phyloP scores from a whole-genome alignment of 179 eudicot genomes.

The Corrigiola litoralis region DNA sequence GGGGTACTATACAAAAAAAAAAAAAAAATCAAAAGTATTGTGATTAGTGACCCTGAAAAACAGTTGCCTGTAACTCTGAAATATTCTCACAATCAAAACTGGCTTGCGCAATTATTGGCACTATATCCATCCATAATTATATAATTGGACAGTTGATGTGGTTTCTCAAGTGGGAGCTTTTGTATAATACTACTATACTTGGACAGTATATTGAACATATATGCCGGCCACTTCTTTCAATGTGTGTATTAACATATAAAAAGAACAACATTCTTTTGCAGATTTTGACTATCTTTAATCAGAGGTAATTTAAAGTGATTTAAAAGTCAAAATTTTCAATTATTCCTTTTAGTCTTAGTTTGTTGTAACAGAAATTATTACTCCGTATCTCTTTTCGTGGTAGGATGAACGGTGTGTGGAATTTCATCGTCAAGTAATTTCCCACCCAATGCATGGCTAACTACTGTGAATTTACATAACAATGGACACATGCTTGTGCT shows the following conservation, averaged over 20 bases:
- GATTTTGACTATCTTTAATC: not conserved
- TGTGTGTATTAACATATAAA: not conserved
- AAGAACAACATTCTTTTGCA: not conserved
- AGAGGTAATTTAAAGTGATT: slow-evolving; percentile 10
- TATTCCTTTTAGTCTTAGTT: no score
- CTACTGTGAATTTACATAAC: not conserved
- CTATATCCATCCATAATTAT: not conserved
- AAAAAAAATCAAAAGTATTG: no score
- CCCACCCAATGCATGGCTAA: slow-evolving; percentile 1
- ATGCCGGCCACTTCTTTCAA: slow-evolving; percentile 8
- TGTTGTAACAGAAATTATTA: no score
- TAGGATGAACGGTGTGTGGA: not conserved
- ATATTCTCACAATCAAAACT: slow-evolving; percentile 11
- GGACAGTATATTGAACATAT: not conserved
- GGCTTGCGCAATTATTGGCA: slow-evolving; percentile 16
- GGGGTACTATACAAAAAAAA: no score
- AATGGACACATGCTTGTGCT: no score
- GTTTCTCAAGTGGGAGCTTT: not conserved
- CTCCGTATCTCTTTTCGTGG: not conserved
- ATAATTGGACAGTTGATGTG: not conserved
- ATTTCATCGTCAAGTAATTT: not conserved
- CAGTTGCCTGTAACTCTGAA: slow-evolving; percentile 7
- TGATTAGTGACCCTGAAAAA: slow-evolving; percentile 8
- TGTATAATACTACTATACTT: not conserved
- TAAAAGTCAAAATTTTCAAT: slow-evolving; percentile 15